Percentiles rank a stretch among this genome's conserved stretches.
phyloP scores from a whole-genome alignment of 2,329 filamentous ascomycete species.

The Colletotrichum incanum region DNA sequence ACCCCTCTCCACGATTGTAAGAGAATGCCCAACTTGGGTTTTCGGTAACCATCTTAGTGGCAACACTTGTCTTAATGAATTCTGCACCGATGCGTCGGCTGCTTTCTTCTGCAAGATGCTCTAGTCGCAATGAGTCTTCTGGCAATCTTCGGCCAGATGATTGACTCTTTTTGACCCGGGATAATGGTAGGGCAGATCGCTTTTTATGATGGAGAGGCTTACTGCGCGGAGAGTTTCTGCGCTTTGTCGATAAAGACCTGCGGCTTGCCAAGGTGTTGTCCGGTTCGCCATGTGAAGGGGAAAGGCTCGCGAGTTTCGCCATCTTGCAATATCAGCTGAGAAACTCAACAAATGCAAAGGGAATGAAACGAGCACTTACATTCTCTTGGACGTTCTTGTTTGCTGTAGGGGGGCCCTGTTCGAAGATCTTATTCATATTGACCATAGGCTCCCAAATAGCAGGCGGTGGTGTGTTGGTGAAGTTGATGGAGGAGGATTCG shows the following conservation, averaged over 20 bases:
- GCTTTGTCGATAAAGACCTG: background rate
- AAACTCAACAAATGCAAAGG: no score
- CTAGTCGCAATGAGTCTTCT: accelerated
- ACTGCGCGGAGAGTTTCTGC: background rate
- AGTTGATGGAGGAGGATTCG: background rate
- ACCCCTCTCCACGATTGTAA: background rate
- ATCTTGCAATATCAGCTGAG: background rate
- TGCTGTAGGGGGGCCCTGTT: accelerated
- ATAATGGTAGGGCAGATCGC: accelerated
- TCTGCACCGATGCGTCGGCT: no score
- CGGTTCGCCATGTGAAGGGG: background rate
- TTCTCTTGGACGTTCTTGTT: no score
- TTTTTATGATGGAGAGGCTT: background rate
- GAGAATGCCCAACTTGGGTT: background rate
- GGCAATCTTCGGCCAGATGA: no score
- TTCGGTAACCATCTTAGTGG: background rate
- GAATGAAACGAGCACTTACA: background rate
- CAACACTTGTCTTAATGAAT: background rate
- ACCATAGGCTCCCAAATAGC: background rate
- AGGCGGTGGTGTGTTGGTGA: background rate
- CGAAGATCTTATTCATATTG: background rate
- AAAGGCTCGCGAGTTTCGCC: no score
- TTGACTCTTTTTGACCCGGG: background rate
- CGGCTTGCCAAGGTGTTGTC: background rate
- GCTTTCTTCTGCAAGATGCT: accelerated